A percentile compares a stretch with the other conserved stretches of the same genome.
phyloP scores from a whole-genome alignment of 78 protist genomes.

The Creolimax fragrantissima region DNA sequence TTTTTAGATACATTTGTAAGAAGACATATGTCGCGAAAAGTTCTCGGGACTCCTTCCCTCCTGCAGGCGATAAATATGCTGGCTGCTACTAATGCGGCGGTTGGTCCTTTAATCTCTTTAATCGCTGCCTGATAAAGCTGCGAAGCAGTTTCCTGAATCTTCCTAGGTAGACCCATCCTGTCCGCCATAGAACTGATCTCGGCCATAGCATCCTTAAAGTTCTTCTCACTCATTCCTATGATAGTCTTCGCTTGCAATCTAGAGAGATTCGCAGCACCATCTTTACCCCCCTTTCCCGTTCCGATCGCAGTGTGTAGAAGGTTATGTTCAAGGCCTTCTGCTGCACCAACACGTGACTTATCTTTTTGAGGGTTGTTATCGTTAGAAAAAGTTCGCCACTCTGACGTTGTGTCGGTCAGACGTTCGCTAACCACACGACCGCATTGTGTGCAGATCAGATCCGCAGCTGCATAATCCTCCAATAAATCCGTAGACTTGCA shows the following conservation, averaged over 20 bases:
- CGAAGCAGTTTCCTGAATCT: background rate
- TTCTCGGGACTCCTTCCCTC: background rate
- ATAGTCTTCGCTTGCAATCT: background rate
- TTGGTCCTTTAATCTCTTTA: background rate
- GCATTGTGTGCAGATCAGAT: background rate
- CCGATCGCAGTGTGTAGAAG: background rate
- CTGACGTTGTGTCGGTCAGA: background rate
- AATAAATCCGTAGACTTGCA: background rate
- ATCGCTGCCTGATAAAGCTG: background rate
- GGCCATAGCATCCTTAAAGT: background rate
- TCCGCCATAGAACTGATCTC: background rate
- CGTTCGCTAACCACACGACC: background rate
- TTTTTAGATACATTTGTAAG: background rate
- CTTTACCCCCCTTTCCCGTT: background rate
- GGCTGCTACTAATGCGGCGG: background rate
- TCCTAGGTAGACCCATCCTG: background rate
- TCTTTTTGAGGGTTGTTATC: background rate
- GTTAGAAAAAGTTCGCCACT: conserved; percentile 5
- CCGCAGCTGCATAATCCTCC: background rate
- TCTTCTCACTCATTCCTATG: background rate
- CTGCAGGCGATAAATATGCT: background rate
- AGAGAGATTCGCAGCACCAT: background rate
- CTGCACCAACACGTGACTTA: background rate
- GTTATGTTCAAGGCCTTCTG: background rate
- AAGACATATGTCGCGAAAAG: background rate